Conservation (phyloP, 1,284 basidiomycete genomes). For the Caloboletus firmus region DNA sequence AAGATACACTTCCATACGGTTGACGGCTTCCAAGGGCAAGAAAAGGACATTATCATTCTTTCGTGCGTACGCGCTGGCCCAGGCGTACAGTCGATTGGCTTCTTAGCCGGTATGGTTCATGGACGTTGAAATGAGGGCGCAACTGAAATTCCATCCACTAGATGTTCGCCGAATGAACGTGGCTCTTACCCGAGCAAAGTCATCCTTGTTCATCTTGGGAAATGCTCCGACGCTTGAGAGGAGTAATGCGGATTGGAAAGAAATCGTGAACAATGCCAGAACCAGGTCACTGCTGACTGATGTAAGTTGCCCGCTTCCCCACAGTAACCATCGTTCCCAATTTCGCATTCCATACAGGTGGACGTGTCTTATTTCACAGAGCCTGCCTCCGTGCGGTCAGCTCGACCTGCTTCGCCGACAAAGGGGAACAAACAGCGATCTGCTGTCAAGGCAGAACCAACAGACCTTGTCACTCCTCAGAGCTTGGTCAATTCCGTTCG, state of each 20-base stretch:
- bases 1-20: slow-evolving; percentile 96
- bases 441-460: slow-evolving; percentile 22
- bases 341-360: slow-evolving; percentile 29
- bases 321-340: not conserved
- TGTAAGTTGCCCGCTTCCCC: slow-evolving; percentile 41
- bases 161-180: slow-evolving; percentile 96
- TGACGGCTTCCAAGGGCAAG: slow-evolving; percentile 97
- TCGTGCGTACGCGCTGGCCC: slow-evolving; percentile 91
- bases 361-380: slow-evolving; percentile 42
- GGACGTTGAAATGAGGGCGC: slow-evolving; percentile 1
- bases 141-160: slow-evolving; percentile 28
- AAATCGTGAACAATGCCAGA: slow-evolving; percentile 77
- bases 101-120: slow-evolving; percentile 67
- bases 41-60: slow-evolving; percentile 94
- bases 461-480: slow-evolving; percentile 36
- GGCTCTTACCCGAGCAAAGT: slow-evolving; percentile 92
- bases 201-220: slow-evolving; percentile 92
- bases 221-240: slow-evolving; percentile 85
- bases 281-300: slow-evolving; percentile 52
- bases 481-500: slow-evolving; percentile 32
- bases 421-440: slow-evolving; percentile 22
- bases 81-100: slow-evolving; percentile 81
- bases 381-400: slow-evolving; percentile 6
- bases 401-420: slow-evolving; percentile 21
- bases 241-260: slow-evolving; percentile 78